Conservation (phyloP, 345 rosid genomes). For the Citrus medica region DNA sequence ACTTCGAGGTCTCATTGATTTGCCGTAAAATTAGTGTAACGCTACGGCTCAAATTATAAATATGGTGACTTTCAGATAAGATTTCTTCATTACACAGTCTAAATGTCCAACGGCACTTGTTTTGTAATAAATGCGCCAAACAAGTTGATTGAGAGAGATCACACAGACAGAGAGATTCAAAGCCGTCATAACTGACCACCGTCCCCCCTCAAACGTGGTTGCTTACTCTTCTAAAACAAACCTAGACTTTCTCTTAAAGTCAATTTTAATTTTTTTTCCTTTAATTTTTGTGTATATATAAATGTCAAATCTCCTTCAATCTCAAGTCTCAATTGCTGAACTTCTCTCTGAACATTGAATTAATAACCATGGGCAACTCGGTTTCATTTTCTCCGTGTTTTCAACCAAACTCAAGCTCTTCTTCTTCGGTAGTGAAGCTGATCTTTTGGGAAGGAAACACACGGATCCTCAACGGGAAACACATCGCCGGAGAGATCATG, state of each 20-base stretch:
- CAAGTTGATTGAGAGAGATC: neutral
- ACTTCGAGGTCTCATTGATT: too few relatives aligned
- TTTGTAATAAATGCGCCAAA: neutral
- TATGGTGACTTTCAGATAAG: neutral
- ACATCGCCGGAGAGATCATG: slow-evolving; percentile 91
- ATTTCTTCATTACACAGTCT: neutral
- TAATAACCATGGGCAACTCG: slow-evolving; percentile 38
- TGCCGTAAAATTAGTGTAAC: too few relatives aligned
- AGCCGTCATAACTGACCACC: slow-evolving; percentile 56
- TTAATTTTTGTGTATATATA: neutral
- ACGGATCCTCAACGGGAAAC: slow-evolving; percentile 44
- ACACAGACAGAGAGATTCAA: slow-evolving; percentile 18
- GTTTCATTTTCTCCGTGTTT: slow-evolving; percentile 38
- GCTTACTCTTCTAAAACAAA: neutral
- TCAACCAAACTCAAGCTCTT: slow-evolving; percentile 5
- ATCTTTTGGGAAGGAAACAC: slow-evolving; percentile 63
- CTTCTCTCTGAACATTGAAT: neutral
- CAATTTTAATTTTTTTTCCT: neutral
- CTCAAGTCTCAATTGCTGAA: neutral
- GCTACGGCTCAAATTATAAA: too few relatives aligned
- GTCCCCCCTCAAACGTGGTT: too few relatives aligned
- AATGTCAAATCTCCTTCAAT: neutral
- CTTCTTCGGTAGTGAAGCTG: slow-evolving; percentile 35
- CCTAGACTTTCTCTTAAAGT: slow-evolving; percentile 22
- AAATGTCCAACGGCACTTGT: neutral